Base-by-base conservation (phyloP, 1,284 basidiomycete genomes). In the Mycena sp. region DNA sequence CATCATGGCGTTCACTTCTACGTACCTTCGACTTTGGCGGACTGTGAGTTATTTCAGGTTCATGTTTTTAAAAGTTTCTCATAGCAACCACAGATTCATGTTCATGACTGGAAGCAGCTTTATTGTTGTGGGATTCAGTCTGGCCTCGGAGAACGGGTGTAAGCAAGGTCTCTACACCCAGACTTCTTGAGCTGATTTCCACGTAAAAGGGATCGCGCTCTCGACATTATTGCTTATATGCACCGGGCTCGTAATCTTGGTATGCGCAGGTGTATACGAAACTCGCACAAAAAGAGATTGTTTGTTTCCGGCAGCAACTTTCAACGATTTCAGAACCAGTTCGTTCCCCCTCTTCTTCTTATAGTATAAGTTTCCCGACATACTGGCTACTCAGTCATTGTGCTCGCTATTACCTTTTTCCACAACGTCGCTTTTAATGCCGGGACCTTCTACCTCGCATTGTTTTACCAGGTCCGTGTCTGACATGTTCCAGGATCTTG, bases 371-470 rank as follows among this genome's bases (percentile, higher is more conserved):
- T 67, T 74, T 54, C 64, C 49, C 63, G 71, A 65, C 61, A 65
- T 69, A 50, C 65, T 58, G 51, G 52, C 40, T 9, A 59, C 41
- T 29, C 71, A 93, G 91, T 87, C 66, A 82, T 83, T 58, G 82
- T 92, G 55, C 83, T 93, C 38, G 61, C 85, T 21, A 82, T 92
- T 64, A 86, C 86, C 28, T 92, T 93, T 77, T 80, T 93, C 63
- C 92, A 94, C 73, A 92, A 91, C 72, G 83, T 93, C 68, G 87
- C 87, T 19, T 94, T 93, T 77, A 93, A 86, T 67, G 85, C 91
- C 35, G 92, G 91, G 44, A 94, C 92, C 6, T 94, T 90, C 76
- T 94, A 92, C 77, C 84, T 94, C 45, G 89, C 91, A 0, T 76
- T 93, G 28, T 93, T 87, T 73, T 93, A 86, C 74, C 91, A 94